Evolutionary conservation across 306 rosid genomes (phyloP), one percentile per base, ranked within the genome.

Genomic region (Parietaria judaica): DNA sequence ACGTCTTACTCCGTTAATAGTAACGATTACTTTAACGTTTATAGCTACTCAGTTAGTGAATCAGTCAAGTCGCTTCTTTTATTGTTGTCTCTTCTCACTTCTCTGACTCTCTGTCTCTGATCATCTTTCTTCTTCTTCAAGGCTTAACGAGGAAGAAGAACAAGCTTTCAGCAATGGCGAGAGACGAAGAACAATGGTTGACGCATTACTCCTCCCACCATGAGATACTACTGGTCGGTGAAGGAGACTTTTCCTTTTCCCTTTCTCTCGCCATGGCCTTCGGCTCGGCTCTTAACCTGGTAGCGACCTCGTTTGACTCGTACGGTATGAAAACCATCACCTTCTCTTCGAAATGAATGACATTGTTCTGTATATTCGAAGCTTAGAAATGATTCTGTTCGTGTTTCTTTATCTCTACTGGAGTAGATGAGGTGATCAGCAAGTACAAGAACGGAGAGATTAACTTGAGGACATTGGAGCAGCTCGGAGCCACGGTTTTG

Each of bases 161-260:
- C 31, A 23, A 23, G 2, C 31, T 23, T 23, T 23, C 31, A 23
- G 31, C 2, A 23, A 23, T 23, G 31, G 31, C 31, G 31, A 23
- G 31, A 23, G 31, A 23, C 31, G 31, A 23, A 23, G 66, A 69
- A 36, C 74, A 67, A 77, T 74, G 79, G 81, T 14, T 69, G 0
- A 69, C 46, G 10, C 64, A 72, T n/a, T 77, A 74, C 67, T 77
- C 77, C 1, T 72, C 77, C 7, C 65, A 72, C 57, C 85, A 83
- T 17, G 77, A 83, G 14, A 80, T 74, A 66, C 61, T 80, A 51
- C 54, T 80, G 73, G 89, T 83, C 31, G 83, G 85, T 16, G 89
- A 80, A n/a, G 85, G 85, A 16, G 89, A 80, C 72, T 83, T 80
- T 70, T 83, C 89, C 4, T 80, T 83, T 60, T 80, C 83, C 1